phyloP scores from a whole-genome alignment of 257 asterid species.

The Przewalskia tangutica region DNA sequence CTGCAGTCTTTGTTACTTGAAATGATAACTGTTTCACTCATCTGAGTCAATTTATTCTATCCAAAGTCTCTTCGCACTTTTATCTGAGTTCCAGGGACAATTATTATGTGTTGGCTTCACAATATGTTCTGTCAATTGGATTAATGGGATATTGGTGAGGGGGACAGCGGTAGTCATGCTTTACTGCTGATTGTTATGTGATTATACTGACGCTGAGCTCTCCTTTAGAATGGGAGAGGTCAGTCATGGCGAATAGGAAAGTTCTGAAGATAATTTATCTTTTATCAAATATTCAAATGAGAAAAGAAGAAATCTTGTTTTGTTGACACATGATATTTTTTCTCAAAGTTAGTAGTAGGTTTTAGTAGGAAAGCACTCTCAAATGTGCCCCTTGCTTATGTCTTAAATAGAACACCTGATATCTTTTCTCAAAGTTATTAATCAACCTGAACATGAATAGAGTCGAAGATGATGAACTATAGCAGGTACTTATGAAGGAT shows the following conservation, averaged over 20 bases:
- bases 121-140: background rate
- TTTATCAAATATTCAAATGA: background rate
- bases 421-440: background rate
- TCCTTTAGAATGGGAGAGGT: background rate
- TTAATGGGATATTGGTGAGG: background rate
- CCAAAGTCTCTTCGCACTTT: background rate
- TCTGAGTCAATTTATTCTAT: background rate
- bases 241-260: background rate
- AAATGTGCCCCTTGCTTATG: background rate
- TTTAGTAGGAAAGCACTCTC: background rate
- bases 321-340: background rate
- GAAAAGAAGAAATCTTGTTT: background rate
- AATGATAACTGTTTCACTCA: background rate
- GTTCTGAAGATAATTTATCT: background rate
- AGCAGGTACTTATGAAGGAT: background rate
- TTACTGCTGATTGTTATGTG: background rate
- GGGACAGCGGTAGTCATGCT: background rate
- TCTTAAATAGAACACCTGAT: background rate
- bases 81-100: background rate
- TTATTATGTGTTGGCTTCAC: background rate
- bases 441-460: background rate
- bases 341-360: too few species aligned
- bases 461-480: background rate
- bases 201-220: background rate
- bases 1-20: background rate